phyloP scores from a whole-genome alignment of 1,284 basidiomycete genomes.

The Leucocoprinus gongylophorus region DNA sequence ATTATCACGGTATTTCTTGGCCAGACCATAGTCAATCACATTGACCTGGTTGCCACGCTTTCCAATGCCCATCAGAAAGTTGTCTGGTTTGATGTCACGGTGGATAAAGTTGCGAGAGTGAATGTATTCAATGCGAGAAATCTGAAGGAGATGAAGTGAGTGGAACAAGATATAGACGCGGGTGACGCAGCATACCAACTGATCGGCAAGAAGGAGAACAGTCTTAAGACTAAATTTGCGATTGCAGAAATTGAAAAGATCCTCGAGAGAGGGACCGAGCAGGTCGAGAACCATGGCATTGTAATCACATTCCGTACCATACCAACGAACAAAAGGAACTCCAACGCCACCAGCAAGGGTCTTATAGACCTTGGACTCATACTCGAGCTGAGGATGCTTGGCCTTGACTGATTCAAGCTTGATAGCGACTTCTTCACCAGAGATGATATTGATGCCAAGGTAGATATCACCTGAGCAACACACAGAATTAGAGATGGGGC shows the following conservation, averaged over 20 bases:
- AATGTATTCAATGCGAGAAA: slow-evolving; percentile 98
- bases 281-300: slow-evolving; percentile 99
- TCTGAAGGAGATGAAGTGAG: slow-evolving; percentile 42
- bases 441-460: slow-evolving; percentile 99
- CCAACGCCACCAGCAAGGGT: slow-evolving; percentile 97
- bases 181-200: slow-evolving; percentile 61
- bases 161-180: slow-evolving; percentile 9
- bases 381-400: slow-evolving; percentile 99
- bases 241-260: slow-evolving; percentile 99
- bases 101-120: slow-evolving; percentile 99
- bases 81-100: slow-evolving; percentile 99
- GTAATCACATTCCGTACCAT: slow-evolving; percentile 98
- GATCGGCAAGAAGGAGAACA: slow-evolving; percentile 93
- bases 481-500: slow-evolving; percentile 1
- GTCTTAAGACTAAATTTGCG: slow-evolving; percentile 98
- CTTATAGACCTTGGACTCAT: slow-evolving; percentile 97
- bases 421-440: slow-evolving; percentile 99
- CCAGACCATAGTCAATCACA: slow-evolving; percentile 98
- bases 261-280: slow-evolving; percentile 94
- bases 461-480: slow-evolving; percentile 84
- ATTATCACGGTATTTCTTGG: slow-evolving; percentile 99
- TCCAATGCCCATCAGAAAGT: slow-evolving; percentile 99
- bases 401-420: slow-evolving; percentile 99
- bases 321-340: slow-evolving; percentile 97
- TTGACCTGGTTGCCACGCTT: slow-evolving; percentile 99